These are phyloP conservation scores for Cladosporium austrohemisphaericum DNA, from an alignment of 2,329 filamentous ascomycete species.

Conservation along the genomic window DNA sequence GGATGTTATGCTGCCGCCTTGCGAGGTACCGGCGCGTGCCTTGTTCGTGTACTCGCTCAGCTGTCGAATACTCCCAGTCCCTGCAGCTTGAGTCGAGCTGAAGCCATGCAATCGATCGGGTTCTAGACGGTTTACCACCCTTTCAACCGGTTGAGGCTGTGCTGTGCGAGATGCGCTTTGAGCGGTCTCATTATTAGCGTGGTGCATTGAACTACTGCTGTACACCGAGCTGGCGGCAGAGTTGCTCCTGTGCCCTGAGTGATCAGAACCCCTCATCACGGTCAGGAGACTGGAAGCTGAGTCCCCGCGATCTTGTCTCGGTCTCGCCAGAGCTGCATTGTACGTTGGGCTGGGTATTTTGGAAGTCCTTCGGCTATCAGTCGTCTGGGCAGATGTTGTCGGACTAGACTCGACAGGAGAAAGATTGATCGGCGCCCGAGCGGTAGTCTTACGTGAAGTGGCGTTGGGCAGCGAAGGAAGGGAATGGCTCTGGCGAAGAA, in stretches of 20 bases:
- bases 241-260: constrained; percentile 26
- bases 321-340: constrained; percentile 28
- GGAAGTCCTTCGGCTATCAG: constrained; percentile 26
- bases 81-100: constrained; percentile 16
- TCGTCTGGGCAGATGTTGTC: constrained; percentile 18
- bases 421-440: not conserved
- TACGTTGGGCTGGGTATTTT: constrained; percentile 45
- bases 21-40: constrained; percentile 22
- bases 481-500: constrained; percentile 28
- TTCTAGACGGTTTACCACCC: not conserved
- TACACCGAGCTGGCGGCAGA: constrained; percentile 27
- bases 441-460: not conserved
- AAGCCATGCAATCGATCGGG: not conserved
- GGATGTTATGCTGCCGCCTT: constrained; percentile 16
- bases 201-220: constrained; percentile 9
- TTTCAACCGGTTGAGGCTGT: not conserved
- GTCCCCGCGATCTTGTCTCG: constrained; percentile 37
- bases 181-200: not conserved
- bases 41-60: constrained; percentile 23
- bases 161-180: not conserved
- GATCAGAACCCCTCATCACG: constrained; percentile 22
- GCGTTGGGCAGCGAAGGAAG: constrained; percentile 17
- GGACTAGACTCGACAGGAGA: constrained; percentile 26
- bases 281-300: constrained; percentile 39
- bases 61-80: constrained; percentile 5